phyloP scores from a whole-genome alignment of 108 stramenopile genomes.

The Parietichytrium sp. region DNA sequence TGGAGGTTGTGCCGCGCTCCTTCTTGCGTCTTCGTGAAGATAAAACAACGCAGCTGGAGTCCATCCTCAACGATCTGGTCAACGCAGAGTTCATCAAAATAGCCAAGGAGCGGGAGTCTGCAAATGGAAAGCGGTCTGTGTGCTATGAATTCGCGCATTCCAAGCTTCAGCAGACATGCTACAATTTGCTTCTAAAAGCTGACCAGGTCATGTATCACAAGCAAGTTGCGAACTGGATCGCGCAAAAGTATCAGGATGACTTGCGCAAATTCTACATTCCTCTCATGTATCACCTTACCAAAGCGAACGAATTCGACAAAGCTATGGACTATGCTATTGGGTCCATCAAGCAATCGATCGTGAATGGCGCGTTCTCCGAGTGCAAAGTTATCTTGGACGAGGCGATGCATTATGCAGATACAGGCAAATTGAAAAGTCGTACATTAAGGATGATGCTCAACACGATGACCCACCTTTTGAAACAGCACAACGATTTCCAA shows the following conservation, averaged over 20 bases:
- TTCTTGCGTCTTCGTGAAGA: background rate
- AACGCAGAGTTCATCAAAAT: background rate
- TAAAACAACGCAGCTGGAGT: background rate
- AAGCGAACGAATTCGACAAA: background rate
- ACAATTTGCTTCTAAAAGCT: background rate
- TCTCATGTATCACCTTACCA: background rate
- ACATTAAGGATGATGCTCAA: background rate
- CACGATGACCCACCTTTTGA: background rate
- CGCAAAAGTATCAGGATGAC: background rate
- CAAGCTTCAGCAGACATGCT: conserved; percentile 14
- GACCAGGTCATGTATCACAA: conserved; percentile 11
- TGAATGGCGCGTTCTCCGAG: background rate
- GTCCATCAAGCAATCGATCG: background rate
- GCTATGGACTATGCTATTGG: conserved; percentile 14
- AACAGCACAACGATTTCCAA: background rate
- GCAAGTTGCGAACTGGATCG: conserved; percentile 26
- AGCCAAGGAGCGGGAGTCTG: no score
- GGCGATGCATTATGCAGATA: background rate
- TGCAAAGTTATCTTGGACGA: background rate
- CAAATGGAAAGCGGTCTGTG: no score
- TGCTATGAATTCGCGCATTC: conserved; percentile 17
- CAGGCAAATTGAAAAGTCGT: background rate
- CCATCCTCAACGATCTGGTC: background rate
- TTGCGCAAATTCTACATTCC: background rate
- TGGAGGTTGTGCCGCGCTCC: background rate